phyloP scores from a whole-genome alignment of 148 eudicot species.

The Rhododendron vialii region DNA sequence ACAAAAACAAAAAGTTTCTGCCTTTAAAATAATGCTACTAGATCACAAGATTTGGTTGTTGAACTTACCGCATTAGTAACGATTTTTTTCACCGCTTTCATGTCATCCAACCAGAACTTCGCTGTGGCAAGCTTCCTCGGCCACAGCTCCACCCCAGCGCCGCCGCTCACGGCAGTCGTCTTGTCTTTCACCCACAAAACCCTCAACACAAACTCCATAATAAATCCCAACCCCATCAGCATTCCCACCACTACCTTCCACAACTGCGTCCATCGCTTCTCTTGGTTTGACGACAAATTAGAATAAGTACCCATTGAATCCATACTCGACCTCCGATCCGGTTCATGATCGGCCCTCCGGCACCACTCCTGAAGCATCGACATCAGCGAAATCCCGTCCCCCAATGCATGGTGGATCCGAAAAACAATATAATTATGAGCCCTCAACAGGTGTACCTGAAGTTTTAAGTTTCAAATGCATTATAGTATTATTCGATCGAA shows the following conservation, averaged over 20 bases:
- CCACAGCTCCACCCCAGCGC: constrained; percentile 80
- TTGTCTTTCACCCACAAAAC: constrained; percentile 47
- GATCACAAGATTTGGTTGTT: not conserved
- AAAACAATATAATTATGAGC: constrained; percentile 40
- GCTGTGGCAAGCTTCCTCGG: constrained; percentile 60
- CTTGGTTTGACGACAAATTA: constrained; percentile 4
- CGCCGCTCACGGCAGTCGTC: constrained; percentile 59
- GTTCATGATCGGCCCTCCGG: constrained; percentile 27
- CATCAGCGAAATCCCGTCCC: constrained; percentile 76
- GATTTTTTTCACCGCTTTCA: constrained; percentile 53
- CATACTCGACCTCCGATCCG: constrained; percentile 15
- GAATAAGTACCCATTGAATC: constrained; percentile 6
- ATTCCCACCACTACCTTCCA: constrained; percentile 29
- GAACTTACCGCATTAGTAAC: constrained; percentile 49
- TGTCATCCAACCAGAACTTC: constrained; percentile 54
- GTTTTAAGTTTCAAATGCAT: not conserved
- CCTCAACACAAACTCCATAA: constrained; percentile 37
- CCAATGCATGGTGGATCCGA: constrained; percentile 71
- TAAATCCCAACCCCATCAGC: constrained; percentile 44
- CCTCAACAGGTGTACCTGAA: constrained; percentile 36
- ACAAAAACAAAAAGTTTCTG: no score
- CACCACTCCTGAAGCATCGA: constrained; percentile 43
- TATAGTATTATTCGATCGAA: constrained; percentile 14
- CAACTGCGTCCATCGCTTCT: not conserved
- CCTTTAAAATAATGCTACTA: no score